Percentiles rank a stretch among this genome's conserved stretches.
Conservation (phyloP, 148 eudicot species). For the Silene conica region DNA sequence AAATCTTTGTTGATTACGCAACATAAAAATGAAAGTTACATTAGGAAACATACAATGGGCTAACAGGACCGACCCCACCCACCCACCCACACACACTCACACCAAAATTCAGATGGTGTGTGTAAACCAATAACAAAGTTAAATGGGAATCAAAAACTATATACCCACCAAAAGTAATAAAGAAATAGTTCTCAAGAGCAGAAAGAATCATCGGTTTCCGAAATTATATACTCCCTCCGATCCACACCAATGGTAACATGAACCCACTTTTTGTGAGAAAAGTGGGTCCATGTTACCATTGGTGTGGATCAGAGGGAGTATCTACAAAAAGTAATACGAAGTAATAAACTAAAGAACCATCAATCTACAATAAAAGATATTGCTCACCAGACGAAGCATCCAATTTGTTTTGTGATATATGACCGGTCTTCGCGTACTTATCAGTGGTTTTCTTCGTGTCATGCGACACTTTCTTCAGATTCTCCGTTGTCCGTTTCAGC, state of each 20-base stretch:
- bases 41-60: neutral
- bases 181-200: neutral
- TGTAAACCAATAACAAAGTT: neutral
- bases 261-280: too few species aligned
- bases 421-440: conserved; percentile 21
- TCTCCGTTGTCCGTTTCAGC: conserved; percentile 15
- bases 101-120: neutral
- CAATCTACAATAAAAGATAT: conserved; percentile 1
- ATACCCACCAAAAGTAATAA: neutral
- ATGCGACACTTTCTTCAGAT: conserved; percentile 9
- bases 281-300: too few species aligned
- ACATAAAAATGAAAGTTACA: neutral
- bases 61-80: too few species aligned
- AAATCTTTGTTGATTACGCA: neutral
- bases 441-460: conserved; percentile 13
- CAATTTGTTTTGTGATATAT: conserved; percentile 20
- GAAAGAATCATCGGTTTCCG: neutral
- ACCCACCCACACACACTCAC: too few species aligned
- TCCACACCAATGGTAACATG: too few species aligned
- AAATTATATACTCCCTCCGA: too few species aligned
- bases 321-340: neutral
- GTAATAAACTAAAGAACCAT: neutral
- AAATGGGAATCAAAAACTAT: neutral
- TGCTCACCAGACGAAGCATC: conserved; percentile 8
- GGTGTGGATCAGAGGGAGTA: too few species aligned